Percentiles rank a stretch among this genome's conserved stretches.
phyloP scores from a whole-genome alignment of 371 early-diverging fungal genomes.

The Amoeboradix gromovi region DNA sequence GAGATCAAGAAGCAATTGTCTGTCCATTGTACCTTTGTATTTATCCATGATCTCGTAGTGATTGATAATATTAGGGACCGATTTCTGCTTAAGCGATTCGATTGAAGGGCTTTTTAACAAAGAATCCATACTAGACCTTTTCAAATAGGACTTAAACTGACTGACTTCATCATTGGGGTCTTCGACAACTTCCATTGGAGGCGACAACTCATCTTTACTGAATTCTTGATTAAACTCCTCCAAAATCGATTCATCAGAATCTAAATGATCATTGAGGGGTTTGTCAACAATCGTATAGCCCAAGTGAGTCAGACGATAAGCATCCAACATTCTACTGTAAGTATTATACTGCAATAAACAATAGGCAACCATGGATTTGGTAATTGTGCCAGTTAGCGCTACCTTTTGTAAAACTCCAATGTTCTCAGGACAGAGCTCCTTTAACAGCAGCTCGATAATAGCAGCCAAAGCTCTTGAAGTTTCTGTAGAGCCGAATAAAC shows the following conservation, averaged over 20 bases:
- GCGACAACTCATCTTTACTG: not conserved
- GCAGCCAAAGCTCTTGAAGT: conserved; percentile 57
- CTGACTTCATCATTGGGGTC: no score
- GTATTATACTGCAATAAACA: conserved; percentile 35
- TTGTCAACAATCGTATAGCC: not conserved
- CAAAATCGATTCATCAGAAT: not conserved
- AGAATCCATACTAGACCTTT: not conserved
- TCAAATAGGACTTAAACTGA: not conserved
- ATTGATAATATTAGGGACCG: not conserved
- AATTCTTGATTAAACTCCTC: not conserved
- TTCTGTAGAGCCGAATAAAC: conserved; percentile 62
- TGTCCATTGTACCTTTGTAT: not conserved
- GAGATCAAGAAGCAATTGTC: not conserved
- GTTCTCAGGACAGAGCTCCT: conserved; percentile 20
- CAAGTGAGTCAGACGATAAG: not conserved
- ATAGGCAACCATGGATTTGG: conserved; percentile 52
- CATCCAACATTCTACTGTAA: not conserved
- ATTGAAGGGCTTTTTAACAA: not conserved
- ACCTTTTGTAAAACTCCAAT: conserved; percentile 19
- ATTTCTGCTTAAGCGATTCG: not conserved
- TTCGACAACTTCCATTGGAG: no score
- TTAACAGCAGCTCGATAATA: conserved; percentile 36
- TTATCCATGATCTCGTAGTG: not conserved
- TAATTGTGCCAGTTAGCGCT: conserved; percentile 32
- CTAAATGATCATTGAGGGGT: not conserved